Conservation (phyloP, 2,329 filamentous ascomycete genomes). For the Ceratocystis variospora region DNA sequence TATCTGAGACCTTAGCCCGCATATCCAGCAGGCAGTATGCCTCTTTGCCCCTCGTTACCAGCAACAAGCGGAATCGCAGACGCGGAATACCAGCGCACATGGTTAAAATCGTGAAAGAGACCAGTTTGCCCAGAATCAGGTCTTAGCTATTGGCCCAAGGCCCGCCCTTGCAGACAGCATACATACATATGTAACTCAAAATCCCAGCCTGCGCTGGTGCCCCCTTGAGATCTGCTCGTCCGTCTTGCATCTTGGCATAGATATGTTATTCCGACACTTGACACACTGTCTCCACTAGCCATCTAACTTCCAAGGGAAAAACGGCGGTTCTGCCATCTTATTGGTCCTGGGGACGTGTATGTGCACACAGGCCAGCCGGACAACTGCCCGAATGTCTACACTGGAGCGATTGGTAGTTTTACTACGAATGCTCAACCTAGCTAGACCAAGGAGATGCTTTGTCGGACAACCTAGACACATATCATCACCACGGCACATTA, state of each 20-base stretch:
- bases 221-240: slow-evolving; percentile 30
- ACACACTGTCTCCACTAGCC: not conserved
- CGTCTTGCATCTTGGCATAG: slow-evolving; percentile 26
- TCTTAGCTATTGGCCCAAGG: not conserved
- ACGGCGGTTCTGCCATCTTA: not conserved
- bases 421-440: slow-evolving; percentile 21
- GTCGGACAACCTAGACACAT: not conserved
- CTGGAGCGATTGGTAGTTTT: slow-evolving; percentile 28
- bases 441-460: not conserved
- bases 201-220: slow-evolving; percentile 25
- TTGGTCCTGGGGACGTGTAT: slow-evolving; percentile 29
- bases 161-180: slow-evolving; percentile 21
- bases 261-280: slow-evolving; percentile 20
- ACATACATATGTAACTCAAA: slow-evolving; percentile 18
- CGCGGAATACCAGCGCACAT: slow-evolving; percentile 26
- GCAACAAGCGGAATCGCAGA: slow-evolving; percentile 21
- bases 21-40: slow-evolving; percentile 21
- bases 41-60: slow-evolving; percentile 24
- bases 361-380: slow-evolving; percentile 29
- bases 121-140: slow-evolving; percentile 27
- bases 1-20: slow-evolving; percentile 23
- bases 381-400: slow-evolving; percentile 24
- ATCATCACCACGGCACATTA: too few species aligned
- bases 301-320: not conserved
- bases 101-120: slow-evolving; percentile 30